Conservation (phyloP, 2,329 filamentous ascomycete species). For the Rutstroemia sp. region DNA sequence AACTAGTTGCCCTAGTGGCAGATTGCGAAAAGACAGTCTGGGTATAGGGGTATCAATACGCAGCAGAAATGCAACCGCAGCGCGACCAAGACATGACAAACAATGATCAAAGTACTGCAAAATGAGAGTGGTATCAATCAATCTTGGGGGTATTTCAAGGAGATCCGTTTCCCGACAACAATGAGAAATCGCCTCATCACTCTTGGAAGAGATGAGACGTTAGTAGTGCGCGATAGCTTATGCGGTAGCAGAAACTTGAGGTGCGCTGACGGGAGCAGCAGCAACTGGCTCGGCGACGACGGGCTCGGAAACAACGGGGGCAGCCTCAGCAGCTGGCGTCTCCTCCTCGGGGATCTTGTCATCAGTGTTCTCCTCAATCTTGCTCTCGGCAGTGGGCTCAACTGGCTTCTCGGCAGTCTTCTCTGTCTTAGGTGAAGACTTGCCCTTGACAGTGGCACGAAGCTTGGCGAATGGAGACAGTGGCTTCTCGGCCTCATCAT, state of each 20-base stretch:
- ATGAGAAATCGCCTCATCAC: constrained; percentile 14
- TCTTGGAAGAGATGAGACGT: constrained; percentile 3
- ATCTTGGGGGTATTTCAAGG: constrained; percentile 32
- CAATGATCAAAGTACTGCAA: constrained; percentile 27
- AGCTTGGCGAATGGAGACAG: constrained; percentile 31
- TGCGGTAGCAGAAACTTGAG: constrained; percentile 28
- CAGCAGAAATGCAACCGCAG: constrained; percentile 25
- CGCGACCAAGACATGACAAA: constrained; percentile 22
- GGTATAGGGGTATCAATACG: constrained; percentile 35
- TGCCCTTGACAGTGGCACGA: constrained; percentile 30
- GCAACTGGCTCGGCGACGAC: constrained; percentile 19
- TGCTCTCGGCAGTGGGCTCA: constrained; percentile 24
- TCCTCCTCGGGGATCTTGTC: constrained; percentile 20
- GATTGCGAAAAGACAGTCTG: constrained; percentile 33
- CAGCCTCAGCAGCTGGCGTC: constrained; percentile 24
- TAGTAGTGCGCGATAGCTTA: constrained; percentile 16
- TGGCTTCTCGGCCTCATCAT: constrained; percentile 37
- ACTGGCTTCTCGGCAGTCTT: constrained; percentile 33
- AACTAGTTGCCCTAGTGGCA: constrained; percentile 31
- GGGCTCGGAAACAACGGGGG: constrained; percentile 20
- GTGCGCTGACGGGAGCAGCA: constrained; percentile 19
- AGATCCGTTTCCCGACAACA: constrained; percentile 30
- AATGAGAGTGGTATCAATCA: constrained; percentile 33
- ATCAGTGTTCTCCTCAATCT: constrained; percentile 10
- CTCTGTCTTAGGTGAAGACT: constrained; percentile 38